phyloP scores from a whole-genome alignment of 306 rosid species.

The Astragalus glycyphyllos region DNA sequence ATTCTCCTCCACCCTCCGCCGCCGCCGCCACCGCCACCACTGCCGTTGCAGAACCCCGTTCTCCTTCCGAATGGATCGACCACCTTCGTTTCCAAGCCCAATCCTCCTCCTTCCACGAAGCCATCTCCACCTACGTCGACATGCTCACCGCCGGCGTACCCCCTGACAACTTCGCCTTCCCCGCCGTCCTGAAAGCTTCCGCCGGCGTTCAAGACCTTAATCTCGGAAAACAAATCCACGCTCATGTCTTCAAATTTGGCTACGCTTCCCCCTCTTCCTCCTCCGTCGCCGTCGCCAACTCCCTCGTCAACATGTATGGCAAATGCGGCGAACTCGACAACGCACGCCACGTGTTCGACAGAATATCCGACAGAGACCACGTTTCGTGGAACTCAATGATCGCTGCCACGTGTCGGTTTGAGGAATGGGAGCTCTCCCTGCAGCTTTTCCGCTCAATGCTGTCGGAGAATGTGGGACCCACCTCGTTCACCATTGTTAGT shows the following conservation, averaged over 20 bases:
- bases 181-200: conserved; percentile 72
- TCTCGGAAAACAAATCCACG: conserved; percentile 66
- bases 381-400: conserved; percentile 89
- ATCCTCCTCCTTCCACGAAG: conserved; percentile 56
- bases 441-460: conserved; percentile 65
- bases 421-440: conserved; percentile 74
- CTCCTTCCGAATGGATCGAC: conserved; percentile 64
- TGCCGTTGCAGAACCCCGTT: conserved; percentile 40
- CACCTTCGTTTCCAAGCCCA: conserved; percentile 63
- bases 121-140: conserved; percentile 62
- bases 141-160: conserved; percentile 48
- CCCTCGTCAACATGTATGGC: conserved; percentile 76
- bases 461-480: conserved; percentile 57
- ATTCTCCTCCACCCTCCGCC: conserved; percentile 27
- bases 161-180: conserved; percentile 84
- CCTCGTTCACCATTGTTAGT: conserved; percentile 79
- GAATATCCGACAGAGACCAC: conserved; percentile 62
- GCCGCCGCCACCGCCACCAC: not conserved
- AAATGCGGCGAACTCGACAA: conserved; percentile 63
- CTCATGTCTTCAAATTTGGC: conserved; percentile 71
- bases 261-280: conserved; percentile 41
- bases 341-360: conserved; percentile 63
- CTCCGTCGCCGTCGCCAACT: conserved; percentile 63
- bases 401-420: conserved; percentile 58
- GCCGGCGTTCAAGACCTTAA: conserved; percentile 60